phyloP scores from a whole-genome alignment of 2,329 filamentous ascomycete species.

The Colletotrichum lupini region DNA sequence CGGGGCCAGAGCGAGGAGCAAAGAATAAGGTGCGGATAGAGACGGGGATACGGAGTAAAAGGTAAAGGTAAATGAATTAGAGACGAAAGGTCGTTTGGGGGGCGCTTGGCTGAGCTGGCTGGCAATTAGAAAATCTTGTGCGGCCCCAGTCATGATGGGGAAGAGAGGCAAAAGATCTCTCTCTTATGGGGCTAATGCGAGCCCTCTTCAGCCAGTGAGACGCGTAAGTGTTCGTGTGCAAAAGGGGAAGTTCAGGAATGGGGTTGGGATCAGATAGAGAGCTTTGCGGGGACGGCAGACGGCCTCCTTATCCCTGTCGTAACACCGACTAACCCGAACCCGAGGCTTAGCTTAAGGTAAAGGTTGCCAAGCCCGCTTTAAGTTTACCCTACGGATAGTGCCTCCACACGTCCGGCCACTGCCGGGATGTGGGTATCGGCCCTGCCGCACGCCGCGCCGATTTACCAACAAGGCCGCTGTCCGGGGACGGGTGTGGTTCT shows the following conservation, averaged over 20 bases:
- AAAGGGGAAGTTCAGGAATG: neutral
- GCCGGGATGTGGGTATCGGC: slow-evolving; percentile 21
- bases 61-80: neutral
- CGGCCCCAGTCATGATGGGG: neutral
- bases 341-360: neutral
- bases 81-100: neutral
- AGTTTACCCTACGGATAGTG: neutral
- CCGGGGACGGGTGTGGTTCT: neutral
- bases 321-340: slow-evolving; percentile 12
- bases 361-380: neutral
- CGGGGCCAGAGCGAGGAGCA: slow-evolving; percentile 14
- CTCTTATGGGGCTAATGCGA: slow-evolving; percentile 25
- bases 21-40: too few relatives aligned
- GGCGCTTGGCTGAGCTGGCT: neutral
- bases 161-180: neutral
- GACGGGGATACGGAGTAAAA: neutral
- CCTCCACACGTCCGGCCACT: neutral
- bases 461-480: too few relatives aligned
- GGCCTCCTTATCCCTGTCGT: slow-evolving; percentile 10
- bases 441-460: slow-evolving; percentile 1
- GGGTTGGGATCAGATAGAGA: neutral
- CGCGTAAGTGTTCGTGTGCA: slow-evolving; percentile 9
- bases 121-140: slow-evolving; percentile 9
- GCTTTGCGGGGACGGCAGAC: neutral
- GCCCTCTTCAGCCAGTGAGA: slow-evolving; percentile 11